These are phyloP conservation scores for Cladophialophora exuberans DNA, from an alignment of 2,329 filamentous ascomycete genomes.

Conservation along the genomic window DNA sequence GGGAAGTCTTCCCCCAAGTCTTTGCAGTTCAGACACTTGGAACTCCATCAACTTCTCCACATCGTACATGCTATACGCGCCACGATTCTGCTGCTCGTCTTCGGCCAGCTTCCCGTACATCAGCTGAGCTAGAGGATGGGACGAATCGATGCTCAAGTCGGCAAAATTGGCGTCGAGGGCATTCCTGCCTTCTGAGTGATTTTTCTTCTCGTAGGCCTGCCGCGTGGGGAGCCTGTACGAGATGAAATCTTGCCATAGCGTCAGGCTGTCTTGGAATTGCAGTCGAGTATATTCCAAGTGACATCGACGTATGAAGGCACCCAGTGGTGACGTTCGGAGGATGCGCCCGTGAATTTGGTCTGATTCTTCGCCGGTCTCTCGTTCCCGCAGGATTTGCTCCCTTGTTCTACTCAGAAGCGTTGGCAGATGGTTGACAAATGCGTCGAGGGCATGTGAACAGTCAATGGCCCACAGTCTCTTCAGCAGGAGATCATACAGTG, in stretches of 20 bases:
- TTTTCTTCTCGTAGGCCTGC: slow-evolving; percentile 59
- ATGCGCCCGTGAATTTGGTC: slow-evolving; percentile 53
- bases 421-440: slow-evolving; percentile 68
- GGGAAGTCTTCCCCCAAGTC: slow-evolving; percentile 77
- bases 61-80: slow-evolving; percentile 69
- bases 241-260: slow-evolving; percentile 82
- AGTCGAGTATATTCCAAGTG: slow-evolving; percentile 79
- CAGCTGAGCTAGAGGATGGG: slow-evolving; percentile 52
- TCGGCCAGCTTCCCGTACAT: slow-evolving; percentile 54
- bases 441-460: slow-evolving; percentile 77
- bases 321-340: slow-evolving; percentile 76
- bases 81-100: slow-evolving; percentile 28
- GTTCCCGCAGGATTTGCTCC: slow-evolving; percentile 62
- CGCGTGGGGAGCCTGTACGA: slow-evolving; percentile 78
- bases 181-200: slow-evolving; percentile 48
- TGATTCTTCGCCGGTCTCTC: slow-evolving; percentile 56
- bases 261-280: slow-evolving; percentile 75
- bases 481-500: slow-evolving; percentile 86
- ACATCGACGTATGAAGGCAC: slow-evolving; percentile 75
- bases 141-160: slow-evolving; percentile 59
- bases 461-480: slow-evolving; percentile 81
- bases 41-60: slow-evolving; percentile 82
- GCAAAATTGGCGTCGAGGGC: slow-evolving; percentile 67
- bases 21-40: slow-evolving; percentile 85
- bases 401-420: slow-evolving; percentile 64